Evolutionary conservation across 2,329 filamentous ascomycete species (phyloP), one percentile per base, ranked within the genome.

Genomic region (Scedosporium apiospermum): DNA sequence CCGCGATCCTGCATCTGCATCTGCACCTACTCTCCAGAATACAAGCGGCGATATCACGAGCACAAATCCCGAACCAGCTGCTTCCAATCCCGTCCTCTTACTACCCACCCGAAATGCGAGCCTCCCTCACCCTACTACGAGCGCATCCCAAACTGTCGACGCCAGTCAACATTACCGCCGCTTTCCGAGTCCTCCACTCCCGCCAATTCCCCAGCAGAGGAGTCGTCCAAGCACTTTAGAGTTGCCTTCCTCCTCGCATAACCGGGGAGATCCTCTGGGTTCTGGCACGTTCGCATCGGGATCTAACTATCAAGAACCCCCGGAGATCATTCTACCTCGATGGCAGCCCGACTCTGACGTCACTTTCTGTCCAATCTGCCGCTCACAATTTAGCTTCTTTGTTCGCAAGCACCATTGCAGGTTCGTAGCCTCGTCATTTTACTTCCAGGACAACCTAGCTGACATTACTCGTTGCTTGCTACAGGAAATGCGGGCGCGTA

Each of bases 331-430:
- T 18, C 75, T 92, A 49, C 92, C 93, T 1, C 80, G 81, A 63
- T 98, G 93, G 93, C 93, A 97, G 76, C 89, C 92, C 3, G 93
- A 98, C 74, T 80, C 83, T 3, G 91, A 96, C 68, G 91, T 90
- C 10, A 85, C 86, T 1, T 82, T 86, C 65, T 98, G 93, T 72
- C 91, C 92, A 1, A 96, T 97, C 63, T 98, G 93, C 71, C 78
- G 80, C 61, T 84, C 83, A 0, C 84, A 87, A 58, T 98, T 98
- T 71, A 90, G 85, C 71, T 88, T 96, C 68, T 91, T 91, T 77
- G 87, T 91, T 71, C 83, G 93, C 65, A 96, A 96, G 72, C 93
- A 98, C 76, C 93, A 98, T 72, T 98, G 93, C 80, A 85, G 93
- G 83, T 88, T 77, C 58, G 83, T 75, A 6, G 23, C 30, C 58